Base-by-base conservation (phyloP, 2,329 filamentous ascomycete species). In the Beauveria asiatica region DNA sequence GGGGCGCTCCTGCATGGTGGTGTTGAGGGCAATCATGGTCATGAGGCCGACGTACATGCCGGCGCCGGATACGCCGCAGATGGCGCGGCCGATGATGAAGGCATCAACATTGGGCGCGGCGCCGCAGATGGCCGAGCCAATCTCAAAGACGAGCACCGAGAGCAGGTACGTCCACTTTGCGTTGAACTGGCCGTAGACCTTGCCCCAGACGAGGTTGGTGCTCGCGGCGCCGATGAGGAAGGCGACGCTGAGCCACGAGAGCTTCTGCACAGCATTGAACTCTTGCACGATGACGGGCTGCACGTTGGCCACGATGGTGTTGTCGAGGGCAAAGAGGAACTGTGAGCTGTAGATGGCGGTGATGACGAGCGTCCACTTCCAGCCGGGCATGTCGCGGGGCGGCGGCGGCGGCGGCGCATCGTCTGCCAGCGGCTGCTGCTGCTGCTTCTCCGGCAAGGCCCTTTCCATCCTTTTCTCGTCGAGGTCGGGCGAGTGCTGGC, bases 221-320 rank as follows among this genome's bases (percentile, higher is more conserved):
- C 70, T 68, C 1, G 70, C 70, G 1, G 73, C 72, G 1, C 72
- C 74, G n/a, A 80, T 68, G 1, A 74, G 64, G 60, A 78, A 75
- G 17, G 64, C 53, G 6, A 65, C 64, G 21, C 67, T 65, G 17
- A 79, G 65, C 76, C 76, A 80, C 4, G 72, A 65, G 8, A 79
- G 66, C 37, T 74, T 71, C 8, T 70, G 63, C n/a, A 75, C 61
- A 1, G 69, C 62, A 11, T 69, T 65, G 42, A 78, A 75, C 1
- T 64, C 61, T 16, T 68, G 64, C 7, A 76, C 65, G 17, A 79
- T 74, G 5, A 66, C 62, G 0, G 72, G 73, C 59, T 80, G 76
- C 8, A 80, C 70, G 64, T 77, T 74, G 27, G 78, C 78, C 2
- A 78, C 72, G 48, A 83, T 78, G 5, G 79, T 82, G 54, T 75